phyloP scores from a whole-genome alignment of 2,329 filamentous ascomycete species.

The Verticillium tricorpus region DNA sequence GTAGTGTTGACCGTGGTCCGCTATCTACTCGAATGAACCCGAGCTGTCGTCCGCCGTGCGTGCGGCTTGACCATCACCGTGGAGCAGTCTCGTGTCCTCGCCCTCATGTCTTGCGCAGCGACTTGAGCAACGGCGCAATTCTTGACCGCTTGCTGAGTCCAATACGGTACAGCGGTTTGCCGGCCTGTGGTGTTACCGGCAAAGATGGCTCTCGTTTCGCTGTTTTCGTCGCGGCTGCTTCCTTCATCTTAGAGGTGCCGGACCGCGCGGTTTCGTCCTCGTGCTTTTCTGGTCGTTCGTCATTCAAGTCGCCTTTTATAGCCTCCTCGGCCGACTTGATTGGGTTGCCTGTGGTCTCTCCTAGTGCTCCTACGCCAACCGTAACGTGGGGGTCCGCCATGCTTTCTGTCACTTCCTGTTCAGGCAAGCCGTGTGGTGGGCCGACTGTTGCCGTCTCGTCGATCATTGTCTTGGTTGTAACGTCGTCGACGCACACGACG shows the following conservation, averaged over 20 bases:
- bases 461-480: neutral
- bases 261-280: neutral
- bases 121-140: slow-evolving; percentile 48
- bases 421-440: neutral
- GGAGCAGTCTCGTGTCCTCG: neutral
- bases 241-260: too few relatives aligned
- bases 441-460: neutral
- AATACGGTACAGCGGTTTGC: slow-evolving; percentile 42
- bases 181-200: slow-evolving; percentile 8
- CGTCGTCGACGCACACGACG: neutral
- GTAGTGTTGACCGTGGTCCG: neutral
- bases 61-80: neutral
- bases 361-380: neutral
- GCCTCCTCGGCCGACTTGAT: neutral
- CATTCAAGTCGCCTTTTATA: neutral
- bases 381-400: neutral
- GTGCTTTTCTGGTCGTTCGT: neutral
- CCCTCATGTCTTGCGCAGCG: slow-evolving; percentile 33
- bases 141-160: slow-evolving; percentile 45
- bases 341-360: neutral
- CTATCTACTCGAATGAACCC: neutral
- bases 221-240: neutral
- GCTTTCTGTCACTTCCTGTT: neutral
- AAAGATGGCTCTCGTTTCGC: neutral
- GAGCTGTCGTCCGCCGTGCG: neutral